These are phyloP conservation scores for Elsinoe batatas DNA, from an alignment of 2,329 filamentous ascomycete genomes.

Conservation along the genomic window DNA sequence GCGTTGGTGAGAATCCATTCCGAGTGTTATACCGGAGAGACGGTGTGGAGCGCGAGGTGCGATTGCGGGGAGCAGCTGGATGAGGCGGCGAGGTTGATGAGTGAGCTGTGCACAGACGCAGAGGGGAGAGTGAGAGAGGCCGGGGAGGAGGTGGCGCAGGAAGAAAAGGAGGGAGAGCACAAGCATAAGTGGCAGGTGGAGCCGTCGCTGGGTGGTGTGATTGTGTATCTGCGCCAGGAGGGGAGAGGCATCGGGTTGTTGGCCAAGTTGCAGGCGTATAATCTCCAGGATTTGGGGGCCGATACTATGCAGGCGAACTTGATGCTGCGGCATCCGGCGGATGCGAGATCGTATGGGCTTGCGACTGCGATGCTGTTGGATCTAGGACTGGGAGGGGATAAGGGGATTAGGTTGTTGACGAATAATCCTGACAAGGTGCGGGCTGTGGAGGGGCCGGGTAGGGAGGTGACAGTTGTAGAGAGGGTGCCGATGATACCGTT, in stretches of 20 bases:
- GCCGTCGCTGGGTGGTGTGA: conserved; percentile 63
- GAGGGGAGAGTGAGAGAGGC: not conserved
- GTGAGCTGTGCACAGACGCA: conserved; percentile 10
- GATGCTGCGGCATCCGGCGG: conserved; percentile 79
- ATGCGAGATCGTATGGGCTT: conserved; percentile 90
- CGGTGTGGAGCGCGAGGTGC: conserved; percentile 93
- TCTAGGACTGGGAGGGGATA: conserved; percentile 59
- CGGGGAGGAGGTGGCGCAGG: not conserved
- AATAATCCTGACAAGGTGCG: conserved; percentile 97
- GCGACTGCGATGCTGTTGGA: conserved; percentile 91
- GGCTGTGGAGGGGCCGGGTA: conserved; percentile 81
- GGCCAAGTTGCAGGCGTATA: conserved; percentile 96
- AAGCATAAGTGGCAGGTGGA: conserved; percentile 5
- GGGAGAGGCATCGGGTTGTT: conserved; percentile 88
- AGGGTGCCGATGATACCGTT: conserved; percentile 91
- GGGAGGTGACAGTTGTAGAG: conserved; percentile 80
- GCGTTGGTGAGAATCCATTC: conserved; percentile 92
- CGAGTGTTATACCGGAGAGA: conserved; percentile 97
- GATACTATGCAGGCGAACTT: conserved; percentile 97
- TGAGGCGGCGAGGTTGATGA: conserved; percentile 87
- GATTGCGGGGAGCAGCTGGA: conserved; percentile 97
- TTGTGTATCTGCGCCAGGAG: conserved; percentile 92
- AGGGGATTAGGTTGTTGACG: conserved; percentile 71
- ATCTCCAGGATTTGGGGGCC: conserved; percentile 90
- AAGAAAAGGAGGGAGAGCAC: not conserved